Conservation (phyloP, 108 stramenopile genomes). For the Stephanodiscus minutulus region DNA sequence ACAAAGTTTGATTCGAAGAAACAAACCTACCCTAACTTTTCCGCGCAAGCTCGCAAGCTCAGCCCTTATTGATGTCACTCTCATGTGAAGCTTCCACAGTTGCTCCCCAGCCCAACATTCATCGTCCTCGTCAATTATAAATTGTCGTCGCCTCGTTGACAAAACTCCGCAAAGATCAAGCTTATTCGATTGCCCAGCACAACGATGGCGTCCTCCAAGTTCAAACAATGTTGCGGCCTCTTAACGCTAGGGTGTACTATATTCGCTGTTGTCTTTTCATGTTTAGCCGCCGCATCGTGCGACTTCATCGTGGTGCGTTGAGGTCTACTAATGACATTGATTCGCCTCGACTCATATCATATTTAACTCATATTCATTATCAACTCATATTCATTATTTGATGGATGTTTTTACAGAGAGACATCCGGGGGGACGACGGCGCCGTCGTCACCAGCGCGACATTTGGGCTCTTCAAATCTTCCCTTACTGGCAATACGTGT, state of each 20-base stretch:
- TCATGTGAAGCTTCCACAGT: too few species aligned
- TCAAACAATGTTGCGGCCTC: neutral
- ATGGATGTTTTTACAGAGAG: neutral
- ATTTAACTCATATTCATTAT: neutral
- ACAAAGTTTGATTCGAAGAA: too few species aligned
- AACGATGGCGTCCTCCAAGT: neutral
- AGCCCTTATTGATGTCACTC: too few species aligned
- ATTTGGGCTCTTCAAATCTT: conserved; percentile 1
- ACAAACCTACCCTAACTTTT: too few species aligned
- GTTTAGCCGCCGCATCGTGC: neutral
- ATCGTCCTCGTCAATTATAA: neutral
- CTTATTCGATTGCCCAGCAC: neutral
- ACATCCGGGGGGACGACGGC: neutral
- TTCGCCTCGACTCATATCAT: neutral
- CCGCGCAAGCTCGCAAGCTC: too few species aligned
- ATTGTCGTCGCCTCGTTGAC: neutral
- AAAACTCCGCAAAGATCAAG: neutral
- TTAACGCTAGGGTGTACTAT: neutral
- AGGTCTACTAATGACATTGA: neutral
- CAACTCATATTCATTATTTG: neutral
- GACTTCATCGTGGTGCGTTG: neutral
- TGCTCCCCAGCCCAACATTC: too few species aligned
- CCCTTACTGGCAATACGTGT: neutral
- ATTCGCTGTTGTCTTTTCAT: neutral
- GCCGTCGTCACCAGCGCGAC: neutral